Base-by-base conservation (phyloP, 331 rosid genomes). In the Quercus tomentella region DNA sequence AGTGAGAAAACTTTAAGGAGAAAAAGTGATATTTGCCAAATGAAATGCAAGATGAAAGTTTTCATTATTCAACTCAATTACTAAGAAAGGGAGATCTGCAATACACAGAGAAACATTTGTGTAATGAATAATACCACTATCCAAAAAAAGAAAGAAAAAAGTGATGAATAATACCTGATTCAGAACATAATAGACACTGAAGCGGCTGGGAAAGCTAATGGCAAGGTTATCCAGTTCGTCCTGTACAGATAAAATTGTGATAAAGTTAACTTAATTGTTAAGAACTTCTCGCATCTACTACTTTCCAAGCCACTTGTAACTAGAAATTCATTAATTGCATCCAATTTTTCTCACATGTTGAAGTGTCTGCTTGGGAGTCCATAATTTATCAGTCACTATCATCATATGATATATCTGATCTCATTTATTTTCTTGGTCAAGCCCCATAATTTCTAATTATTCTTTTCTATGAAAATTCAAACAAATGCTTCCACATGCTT, bases 201-300 rank as follows among this genome's bases (percentile, higher is more conserved):
- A 78, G 57, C 86, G 86, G 76, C 26, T 49, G 23, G 88, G 86
- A 66, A 82, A 85, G 69, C 43, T 81, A 56, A 7, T 10, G 2
- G 70, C 81, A 21, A 85, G 79, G 55, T 58, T 57, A 76, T 82
- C 86, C 62, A 85, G 63, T 69, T 85, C 88, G 71, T 82, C 88
- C 88, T 85, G 84, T 28, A 79, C 43, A 28, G 41, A 63, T 21
- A 58, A 31, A 67, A 35, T 33, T 67, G 72, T 16, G 21, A 67
- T 20, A n/a, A 33, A 33, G 23, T 67, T 31, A 20, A 20, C 52
- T 17, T 1, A 67, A 67, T 18, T 9, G 66, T 14, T 20, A 23
- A 58, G 4, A 23, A 23, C 67, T 60, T 60, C 67, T 23, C 5
- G 1, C 14, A 60, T 60, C 67, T 12, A 60, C 26, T 60, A 60